Evolutionary conservation across 192 early-diverging fungal species (phyloP).

Genomic region (Gonapodya sp.): DNA sequence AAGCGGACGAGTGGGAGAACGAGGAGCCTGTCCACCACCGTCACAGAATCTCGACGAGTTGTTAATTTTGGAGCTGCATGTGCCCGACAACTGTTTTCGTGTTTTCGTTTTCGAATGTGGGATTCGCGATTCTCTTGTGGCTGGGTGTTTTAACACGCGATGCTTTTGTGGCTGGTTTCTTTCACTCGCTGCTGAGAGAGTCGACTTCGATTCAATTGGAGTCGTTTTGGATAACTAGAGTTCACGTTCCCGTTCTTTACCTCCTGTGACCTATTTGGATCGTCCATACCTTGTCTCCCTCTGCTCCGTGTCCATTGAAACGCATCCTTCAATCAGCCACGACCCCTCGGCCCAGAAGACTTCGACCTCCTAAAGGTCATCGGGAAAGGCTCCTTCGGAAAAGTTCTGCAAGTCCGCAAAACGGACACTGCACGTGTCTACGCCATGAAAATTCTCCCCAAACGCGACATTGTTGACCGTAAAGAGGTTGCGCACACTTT

Average conservation of each 20-base stretch:
- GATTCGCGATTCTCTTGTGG: no score
- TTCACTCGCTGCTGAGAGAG: neutral
- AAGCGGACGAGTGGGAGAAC: no score
- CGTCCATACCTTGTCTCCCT: no score
- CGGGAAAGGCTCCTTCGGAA: constrained; percentile 72
- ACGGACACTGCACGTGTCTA: constrained; percentile 71
- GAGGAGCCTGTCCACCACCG: no score
- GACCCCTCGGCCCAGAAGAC: constrained; percentile 35
- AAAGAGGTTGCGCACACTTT: constrained; percentile 68
- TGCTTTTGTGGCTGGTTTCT: no score
- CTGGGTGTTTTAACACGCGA: no score
- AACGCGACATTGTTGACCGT: constrained; percentile 61
- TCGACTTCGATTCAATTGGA: neutral
- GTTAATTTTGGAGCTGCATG: no score
- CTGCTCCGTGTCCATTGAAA: no score
- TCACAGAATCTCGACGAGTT: no score
- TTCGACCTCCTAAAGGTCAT: constrained; percentile 67
- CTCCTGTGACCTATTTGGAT: neutral
- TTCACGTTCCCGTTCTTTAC: neutral
- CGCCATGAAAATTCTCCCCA: constrained; percentile 73
- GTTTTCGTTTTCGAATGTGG: no score
- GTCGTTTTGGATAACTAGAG: neutral
- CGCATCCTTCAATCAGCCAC: no score
- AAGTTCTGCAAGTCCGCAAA: constrained; percentile 69
- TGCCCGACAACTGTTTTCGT: no score